phyloP scores from a whole-genome alignment of 805 yeast genomes.

The Hanseniaspora lachancei region DNA sequence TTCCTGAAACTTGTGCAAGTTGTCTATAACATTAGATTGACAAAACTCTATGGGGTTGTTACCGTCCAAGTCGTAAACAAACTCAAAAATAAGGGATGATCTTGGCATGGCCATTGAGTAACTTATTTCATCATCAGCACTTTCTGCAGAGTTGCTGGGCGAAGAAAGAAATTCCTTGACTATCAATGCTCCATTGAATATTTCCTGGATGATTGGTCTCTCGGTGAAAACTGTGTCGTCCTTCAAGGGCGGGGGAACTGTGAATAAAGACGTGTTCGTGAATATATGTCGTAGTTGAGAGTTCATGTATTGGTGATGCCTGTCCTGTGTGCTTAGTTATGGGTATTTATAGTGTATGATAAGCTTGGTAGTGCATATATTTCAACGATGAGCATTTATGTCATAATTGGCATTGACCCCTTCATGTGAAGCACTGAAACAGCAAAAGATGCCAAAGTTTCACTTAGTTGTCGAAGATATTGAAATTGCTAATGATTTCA shows the following conservation, averaged over 20 bases:
- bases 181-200: conserved; percentile 1
- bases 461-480: no score
- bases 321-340: no score
- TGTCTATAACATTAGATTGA: not conserved
- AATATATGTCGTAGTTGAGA: conserved; percentile 10
- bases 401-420: no score
- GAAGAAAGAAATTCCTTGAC: not conserved
- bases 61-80: not conserved
- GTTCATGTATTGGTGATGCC: not conserved
- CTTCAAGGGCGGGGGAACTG: conserved; percentile 8
- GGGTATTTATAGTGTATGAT: no score
- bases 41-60: not conserved
- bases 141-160: not conserved
- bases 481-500: no score
- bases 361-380: no score
- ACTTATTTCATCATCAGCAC: not conserved
- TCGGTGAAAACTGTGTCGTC: not conserved
- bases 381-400: no score
- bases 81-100: conserved; percentile 7
- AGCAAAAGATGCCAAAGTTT: no score
- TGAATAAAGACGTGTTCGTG: not conserved
- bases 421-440: no score
- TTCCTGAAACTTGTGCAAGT: conserved; percentile 7
- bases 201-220: not conserved
- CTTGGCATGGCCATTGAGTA: conserved; percentile 1